A percentile compares a stretch with the other conserved stretches of the same genome.
Conservation (phyloP, 1,139 yeast species). For the Geotrichum cucujoidarum region DNA sequence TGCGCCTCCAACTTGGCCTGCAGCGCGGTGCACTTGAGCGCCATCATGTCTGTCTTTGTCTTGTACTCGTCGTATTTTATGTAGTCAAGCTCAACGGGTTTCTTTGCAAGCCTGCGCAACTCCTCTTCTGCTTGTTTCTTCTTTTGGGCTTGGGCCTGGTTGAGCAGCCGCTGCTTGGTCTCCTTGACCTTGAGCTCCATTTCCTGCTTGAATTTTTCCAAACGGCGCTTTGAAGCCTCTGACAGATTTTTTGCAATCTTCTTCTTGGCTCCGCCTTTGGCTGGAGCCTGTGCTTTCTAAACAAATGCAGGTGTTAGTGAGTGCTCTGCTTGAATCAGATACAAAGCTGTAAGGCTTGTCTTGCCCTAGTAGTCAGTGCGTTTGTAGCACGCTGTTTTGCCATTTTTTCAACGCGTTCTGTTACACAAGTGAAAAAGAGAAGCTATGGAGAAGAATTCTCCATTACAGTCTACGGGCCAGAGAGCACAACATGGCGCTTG, state of each 20-base stretch:
- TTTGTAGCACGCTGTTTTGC: too few species aligned
- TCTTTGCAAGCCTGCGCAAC: background rate
- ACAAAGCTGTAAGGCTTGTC: too few species aligned
- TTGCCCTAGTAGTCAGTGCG: too few species aligned
- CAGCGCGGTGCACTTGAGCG: background rate
- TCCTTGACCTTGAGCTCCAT: background rate
- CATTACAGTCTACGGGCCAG: too few species aligned
- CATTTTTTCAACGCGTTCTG: too few species aligned
- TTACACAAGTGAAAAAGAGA: too few species aligned
- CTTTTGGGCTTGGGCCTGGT: background rate
- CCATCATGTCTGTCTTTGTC: background rate
- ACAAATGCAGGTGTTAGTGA: too few species aligned
- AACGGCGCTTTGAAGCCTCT: background rate
- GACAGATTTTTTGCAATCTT: background rate
- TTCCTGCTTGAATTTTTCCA: background rate
- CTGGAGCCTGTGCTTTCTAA: too few species aligned
- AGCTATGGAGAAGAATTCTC: too few species aligned
- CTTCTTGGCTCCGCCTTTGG: background rate
- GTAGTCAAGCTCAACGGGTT: background rate
- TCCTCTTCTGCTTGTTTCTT: background rate
- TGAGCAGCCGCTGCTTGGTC: background rate
- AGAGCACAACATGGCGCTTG: too few species aligned
- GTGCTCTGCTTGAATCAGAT: too few species aligned
- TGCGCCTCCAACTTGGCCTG: constrained; percentile 2
- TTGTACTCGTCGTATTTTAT: background rate